Evolutionary conservation across 768 basidiomycete genomes (phyloP), one percentile per base, ranked within the genome.

Genomic region (Mycena epipterygia): DNA sequence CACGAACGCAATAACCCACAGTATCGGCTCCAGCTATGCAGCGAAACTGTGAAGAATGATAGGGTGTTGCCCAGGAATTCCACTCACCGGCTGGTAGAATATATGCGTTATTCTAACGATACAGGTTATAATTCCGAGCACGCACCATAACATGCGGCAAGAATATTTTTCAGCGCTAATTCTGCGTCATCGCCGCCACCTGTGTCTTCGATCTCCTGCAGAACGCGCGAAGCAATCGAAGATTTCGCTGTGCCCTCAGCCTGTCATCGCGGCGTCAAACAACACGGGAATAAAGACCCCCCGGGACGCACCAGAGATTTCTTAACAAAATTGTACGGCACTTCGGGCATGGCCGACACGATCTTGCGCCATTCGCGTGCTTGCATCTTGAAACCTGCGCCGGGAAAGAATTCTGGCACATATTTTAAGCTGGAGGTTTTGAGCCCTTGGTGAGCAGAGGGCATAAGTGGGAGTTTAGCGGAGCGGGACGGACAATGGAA

Each of bases 351-450:
- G 8, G 65, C 60, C 8, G 30, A 17, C 3, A 74, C 74, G 4
- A 66, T 37, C 4, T 74, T 60, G 23, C 59, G 63, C 78, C 80
- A 80, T 14, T 76, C 67, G 16, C 67, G 74, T 5, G 84, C 84
- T 46, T 76, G 74, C 0, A 67, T 73, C 66, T 83, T 78, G 74
- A 85, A 85, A 13, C 74, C 79, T 0, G 78, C 78, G 2, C 81
- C 79, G 42, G 84, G 83, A 51, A 84, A 69, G 79, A 81, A 84
- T 6, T 64, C 72, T 2, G 83, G 84, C 3, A 84, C 56, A 41
- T 83, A 72, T 63, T 80, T 79, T 23, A 85, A 70, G 17, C 76
- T 39, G 21, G 77, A 17, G 79, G 32, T 55, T 2, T 21, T 46
- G 3, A 23, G 35, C n/a, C n/a, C n/a, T 33, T 7, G 2, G 29